A percentile compares a stretch with the other conserved stretches of the same genome.
Conservation (phyloP, 2,329 filamentous ascomycete species). For the Chaetoscypha palmicola region DNA sequence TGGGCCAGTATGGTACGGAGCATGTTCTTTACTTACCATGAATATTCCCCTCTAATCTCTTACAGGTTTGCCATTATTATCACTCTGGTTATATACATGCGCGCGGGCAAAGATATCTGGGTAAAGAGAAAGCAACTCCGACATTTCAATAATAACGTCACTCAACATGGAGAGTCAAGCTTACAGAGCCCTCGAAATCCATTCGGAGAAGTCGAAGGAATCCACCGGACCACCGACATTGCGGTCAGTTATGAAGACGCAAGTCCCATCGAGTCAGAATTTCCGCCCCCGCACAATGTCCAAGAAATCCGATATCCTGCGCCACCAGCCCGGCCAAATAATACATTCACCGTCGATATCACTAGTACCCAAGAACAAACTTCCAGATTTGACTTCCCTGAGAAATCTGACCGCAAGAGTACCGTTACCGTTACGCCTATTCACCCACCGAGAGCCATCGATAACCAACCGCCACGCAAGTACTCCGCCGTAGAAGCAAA, state of each 20-base stretch:
- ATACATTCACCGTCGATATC: slow-evolving; percentile 11
- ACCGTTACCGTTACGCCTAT: background rate
- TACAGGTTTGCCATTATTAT: slow-evolving; percentile 51
- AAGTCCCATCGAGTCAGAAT: background rate
- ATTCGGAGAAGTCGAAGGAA: slow-evolving; percentile 27
- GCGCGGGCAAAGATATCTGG: slow-evolving; percentile 61
- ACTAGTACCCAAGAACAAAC: slow-evolving; percentile 5
- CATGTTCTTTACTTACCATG: background rate
- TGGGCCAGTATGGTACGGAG: slow-evolving; percentile 56
- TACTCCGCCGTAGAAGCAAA: slow-evolving; percentile 34
- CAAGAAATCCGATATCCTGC: slow-evolving; percentile 2
- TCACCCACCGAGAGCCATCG: background rate
- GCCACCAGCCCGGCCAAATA: slow-evolving; percentile 5
- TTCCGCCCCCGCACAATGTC: background rate
- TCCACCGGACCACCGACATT: slow-evolving; percentile 57
- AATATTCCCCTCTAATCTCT: slow-evolving; percentile 8
- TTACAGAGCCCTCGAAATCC: slow-evolving; percentile 30
- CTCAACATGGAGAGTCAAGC: slow-evolving; percentile 31
- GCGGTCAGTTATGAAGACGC: slow-evolving; percentile 41
- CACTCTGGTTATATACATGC: slow-evolving; percentile 59
- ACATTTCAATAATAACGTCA: slow-evolving; percentile 40
- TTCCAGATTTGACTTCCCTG: background rate
- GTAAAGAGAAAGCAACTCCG: slow-evolving; percentile 56
- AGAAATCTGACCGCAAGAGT: background rate
- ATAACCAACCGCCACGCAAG: slow-evolving; percentile 2